A percentile compares a stretch with the other conserved stretches of the same genome.
Evolutionary conservation across 768 basidiomycete species (phyloP).

Genomic region (Xerocomellus amylosporus): DNA sequence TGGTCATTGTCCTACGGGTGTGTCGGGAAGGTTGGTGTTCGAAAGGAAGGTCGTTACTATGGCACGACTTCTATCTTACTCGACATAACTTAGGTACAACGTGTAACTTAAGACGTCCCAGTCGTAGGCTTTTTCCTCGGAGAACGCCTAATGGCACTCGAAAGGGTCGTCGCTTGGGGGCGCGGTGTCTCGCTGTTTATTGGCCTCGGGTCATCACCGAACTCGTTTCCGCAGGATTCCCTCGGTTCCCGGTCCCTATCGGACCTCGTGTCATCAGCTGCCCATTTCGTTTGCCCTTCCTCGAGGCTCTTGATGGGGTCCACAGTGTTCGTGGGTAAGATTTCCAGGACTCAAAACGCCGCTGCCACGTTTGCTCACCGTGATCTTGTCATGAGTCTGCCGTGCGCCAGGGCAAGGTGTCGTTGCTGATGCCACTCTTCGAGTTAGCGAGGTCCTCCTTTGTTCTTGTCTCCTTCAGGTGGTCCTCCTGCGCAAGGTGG

Average conservation of each 20-base stretch:
- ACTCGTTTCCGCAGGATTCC: background rate
- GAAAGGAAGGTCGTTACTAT: constrained; percentile 17
- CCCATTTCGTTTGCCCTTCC: constrained; percentile 23
- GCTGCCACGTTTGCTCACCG: background rate
- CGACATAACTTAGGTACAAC: background rate
- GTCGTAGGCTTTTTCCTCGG: no score
- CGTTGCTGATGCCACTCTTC: background rate
- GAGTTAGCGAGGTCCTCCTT: no score
- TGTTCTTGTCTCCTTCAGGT: no score
- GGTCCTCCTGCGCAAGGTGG: constrained; percentile 25
- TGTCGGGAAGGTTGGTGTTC: background rate
- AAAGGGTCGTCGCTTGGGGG: no score
- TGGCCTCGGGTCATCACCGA: background rate
- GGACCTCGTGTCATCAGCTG: constrained; percentile 19
- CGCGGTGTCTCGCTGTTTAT: background rate
- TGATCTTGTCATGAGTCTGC: background rate
- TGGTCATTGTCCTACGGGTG: background rate
- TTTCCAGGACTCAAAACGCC: background rate
- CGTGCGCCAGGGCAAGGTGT: no score
- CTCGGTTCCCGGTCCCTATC: background rate
- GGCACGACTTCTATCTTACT: background rate
- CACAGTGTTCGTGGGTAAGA: background rate
- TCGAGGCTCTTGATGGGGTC: constrained; percentile 1
- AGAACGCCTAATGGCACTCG: no score
- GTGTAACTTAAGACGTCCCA: background rate